Conservation (phyloP, 2,329 filamentous ascomycete species). For the Ophiobolus disseminans region DNA sequence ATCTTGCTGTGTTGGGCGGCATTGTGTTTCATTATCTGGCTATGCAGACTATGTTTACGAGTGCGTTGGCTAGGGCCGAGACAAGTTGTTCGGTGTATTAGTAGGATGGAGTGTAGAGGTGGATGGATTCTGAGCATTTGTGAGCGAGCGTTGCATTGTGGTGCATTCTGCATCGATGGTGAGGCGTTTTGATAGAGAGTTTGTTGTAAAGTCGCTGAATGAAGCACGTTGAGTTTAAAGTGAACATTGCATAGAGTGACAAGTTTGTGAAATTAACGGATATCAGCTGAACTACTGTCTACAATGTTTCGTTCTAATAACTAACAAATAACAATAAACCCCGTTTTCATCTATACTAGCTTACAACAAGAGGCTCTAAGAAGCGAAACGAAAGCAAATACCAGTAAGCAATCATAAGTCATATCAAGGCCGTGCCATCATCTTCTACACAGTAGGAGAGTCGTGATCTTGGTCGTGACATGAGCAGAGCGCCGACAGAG, state of each 20-base stretch:
- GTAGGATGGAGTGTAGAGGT: background rate
- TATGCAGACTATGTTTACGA: constrained; percentile 92
- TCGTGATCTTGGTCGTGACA: constrained; percentile 5
- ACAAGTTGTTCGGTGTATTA: constrained; percentile 44
- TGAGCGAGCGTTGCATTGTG: constrained; percentile 6
- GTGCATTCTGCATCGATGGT: constrained; percentile 10
- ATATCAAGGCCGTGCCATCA: constrained; percentile 5
- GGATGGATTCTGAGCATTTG: constrained; percentile 5
- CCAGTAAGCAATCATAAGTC: constrained; percentile 4
- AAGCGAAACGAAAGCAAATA: background rate
- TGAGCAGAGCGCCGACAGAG: too few species aligned
- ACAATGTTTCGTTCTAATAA: background rate
- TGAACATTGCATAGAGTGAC: background rate
- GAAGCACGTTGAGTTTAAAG: background rate
- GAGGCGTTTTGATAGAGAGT: background rate
- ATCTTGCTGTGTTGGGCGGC: constrained; percentile 89
- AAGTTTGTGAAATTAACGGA: too few species aligned
- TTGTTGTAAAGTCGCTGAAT: background rate
- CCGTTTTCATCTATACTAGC: background rate
- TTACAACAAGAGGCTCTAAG: constrained; percentile 3
- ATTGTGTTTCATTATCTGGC: constrained; percentile 97
- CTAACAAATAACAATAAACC: background rate
- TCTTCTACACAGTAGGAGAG: background rate
- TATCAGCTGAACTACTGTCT: too few species aligned
- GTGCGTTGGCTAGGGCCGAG: constrained; percentile 51